A percentile compares a stretch with the other conserved stretches of the same genome.
Evolutionary conservation across 148 eudicot genomes (phyloP).

Genomic region (Chenopodium album): DNA sequence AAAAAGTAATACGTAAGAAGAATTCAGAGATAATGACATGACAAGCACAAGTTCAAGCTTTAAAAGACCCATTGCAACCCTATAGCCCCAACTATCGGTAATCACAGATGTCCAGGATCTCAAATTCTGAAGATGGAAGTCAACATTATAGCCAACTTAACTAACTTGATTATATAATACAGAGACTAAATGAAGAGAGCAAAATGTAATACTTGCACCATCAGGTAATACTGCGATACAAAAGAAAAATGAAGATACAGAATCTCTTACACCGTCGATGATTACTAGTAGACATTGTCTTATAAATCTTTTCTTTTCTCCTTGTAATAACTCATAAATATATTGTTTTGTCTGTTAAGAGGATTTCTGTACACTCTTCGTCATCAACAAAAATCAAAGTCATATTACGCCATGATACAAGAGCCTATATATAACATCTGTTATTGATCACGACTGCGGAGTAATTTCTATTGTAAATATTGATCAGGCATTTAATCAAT

Average conservation of each 20-base stretch:
- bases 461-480: neutral
- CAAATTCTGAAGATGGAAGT: neutral
- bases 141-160: neutral
- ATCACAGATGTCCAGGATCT: neutral
- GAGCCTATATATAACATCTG: neutral
- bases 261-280: no score
- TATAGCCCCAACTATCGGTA: neutral
- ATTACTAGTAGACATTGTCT: no score
- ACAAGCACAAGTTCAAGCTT: neutral
- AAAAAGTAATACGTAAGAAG: neutral
- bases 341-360: no score
- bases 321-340: neutral
- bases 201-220: neutral
- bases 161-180: neutral
- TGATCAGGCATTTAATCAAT: neutral
- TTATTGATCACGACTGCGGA: neutral
- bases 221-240: neutral
- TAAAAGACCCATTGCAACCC: neutral
- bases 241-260: neutral
- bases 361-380: no score
- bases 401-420: neutral
- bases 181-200: neutral
- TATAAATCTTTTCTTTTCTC: no score
- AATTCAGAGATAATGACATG: neutral
- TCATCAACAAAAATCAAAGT: no score